These are phyloP conservation scores for Trichophyton benhamiae DNA, from an alignment of 2,329 filamentous ascomycete species.

Conservation along the genomic window DNA sequence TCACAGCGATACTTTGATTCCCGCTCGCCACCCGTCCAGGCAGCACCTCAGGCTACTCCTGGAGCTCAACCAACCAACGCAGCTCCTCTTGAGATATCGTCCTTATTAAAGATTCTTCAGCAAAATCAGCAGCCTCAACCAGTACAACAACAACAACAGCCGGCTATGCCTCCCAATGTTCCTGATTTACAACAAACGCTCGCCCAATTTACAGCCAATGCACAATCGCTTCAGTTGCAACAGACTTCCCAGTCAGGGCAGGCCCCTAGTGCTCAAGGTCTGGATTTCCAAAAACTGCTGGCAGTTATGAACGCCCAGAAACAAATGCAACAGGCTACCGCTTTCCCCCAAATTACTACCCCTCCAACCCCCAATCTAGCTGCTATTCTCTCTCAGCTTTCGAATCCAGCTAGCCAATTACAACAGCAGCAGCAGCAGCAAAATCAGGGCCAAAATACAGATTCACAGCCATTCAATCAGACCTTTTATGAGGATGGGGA, in stretches of 20 bases:
- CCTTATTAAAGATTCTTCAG: slow-evolving; percentile 32
- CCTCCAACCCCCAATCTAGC: slow-evolving; percentile 12
- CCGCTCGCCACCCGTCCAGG: slow-evolving; percentile 23
- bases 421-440: slow-evolving; percentile 14
- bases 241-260: slow-evolving; percentile 15
- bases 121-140: slow-evolving; percentile 23
- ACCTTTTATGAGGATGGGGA: slow-evolving; percentile 30
- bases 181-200: slow-evolving; percentile 27
- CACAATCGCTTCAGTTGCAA: slow-evolving; percentile 16
- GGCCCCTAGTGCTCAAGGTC: slow-evolving; percentile 16
- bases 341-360: slow-evolving; percentile 14
- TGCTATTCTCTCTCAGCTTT: slow-evolving; percentile 14
- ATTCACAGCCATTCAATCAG: slow-evolving; percentile 12
- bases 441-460: not conserved
- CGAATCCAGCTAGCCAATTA: slow-evolving; percentile 24
- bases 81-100: slow-evolving; percentile 28
- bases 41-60: slow-evolving; percentile 15
- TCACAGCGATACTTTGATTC: slow-evolving; percentile 32
- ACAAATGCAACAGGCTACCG: slow-evolving; percentile 24
- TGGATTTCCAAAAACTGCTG: slow-evolving; percentile 30
- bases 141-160: slow-evolving; percentile 20
- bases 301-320: slow-evolving; percentile 28
- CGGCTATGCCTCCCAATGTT: slow-evolving; percentile 19
- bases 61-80: slow-evolving; percentile 9
- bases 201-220: slow-evolving; percentile 27